A percentile compares a stretch with the other conserved stretches of the same genome.
phyloP scores from a whole-genome alignment of 495 filamentous ascomycete species.

The Neurospora sp. region DNA sequence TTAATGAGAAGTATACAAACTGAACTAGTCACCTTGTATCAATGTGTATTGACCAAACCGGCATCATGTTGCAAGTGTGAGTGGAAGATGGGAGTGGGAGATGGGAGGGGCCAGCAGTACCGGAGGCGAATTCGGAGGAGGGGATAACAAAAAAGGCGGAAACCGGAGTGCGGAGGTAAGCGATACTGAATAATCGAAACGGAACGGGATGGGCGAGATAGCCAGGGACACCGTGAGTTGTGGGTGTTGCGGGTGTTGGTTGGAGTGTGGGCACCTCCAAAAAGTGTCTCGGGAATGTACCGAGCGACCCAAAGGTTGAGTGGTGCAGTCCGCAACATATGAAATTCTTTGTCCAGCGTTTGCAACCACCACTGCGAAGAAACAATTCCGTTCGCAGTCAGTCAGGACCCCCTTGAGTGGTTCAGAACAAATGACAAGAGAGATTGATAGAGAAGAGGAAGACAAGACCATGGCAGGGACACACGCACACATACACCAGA shows the following conservation, averaged over 20 bases:
- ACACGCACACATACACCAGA: background rate
- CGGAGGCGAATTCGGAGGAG: background rate
- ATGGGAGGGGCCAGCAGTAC: background rate
- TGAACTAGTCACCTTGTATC: background rate
- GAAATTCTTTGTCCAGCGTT: conserved; percentile 27
- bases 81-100: background rate
- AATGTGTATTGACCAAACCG: background rate
- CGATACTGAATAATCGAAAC: conserved; percentile 4
- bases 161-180: conserved; percentile 14
- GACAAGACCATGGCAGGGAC: background rate
- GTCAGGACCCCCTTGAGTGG: background rate
- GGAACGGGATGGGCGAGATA: background rate
- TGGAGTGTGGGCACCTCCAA: no score
- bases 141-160: background rate
- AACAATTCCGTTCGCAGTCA: conserved; percentile 21
- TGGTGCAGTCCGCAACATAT: background rate
- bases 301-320: conserved; percentile 15
- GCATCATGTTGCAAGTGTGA: background rate
- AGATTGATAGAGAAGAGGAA: background rate
- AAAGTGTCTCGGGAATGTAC: conserved; percentile 35
- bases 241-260: background rate
- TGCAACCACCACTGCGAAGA: conserved; percentile 11
- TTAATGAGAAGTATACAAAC: background rate
- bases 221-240: background rate
- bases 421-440: background rate